These are phyloP conservation scores for Beta macrorhiza DNA, from an alignment of 179 eudicot genomes.

Conservation along the genomic window DNA sequence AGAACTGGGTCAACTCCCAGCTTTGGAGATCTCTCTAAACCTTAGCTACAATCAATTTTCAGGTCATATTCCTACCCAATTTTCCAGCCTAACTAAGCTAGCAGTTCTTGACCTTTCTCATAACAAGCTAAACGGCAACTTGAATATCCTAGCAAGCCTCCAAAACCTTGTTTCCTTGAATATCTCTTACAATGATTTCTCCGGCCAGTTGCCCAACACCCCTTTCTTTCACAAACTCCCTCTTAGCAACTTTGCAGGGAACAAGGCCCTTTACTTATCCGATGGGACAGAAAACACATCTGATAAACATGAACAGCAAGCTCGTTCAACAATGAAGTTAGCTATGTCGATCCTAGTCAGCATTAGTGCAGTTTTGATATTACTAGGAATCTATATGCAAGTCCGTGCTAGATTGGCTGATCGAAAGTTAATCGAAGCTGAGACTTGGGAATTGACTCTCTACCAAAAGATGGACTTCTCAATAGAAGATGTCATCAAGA, in stretches of 20 bases:
- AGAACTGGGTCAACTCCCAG: slow-evolving; percentile 72
- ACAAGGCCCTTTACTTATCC: slow-evolving; percentile 49
- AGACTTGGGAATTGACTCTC: slow-evolving; percentile 73
- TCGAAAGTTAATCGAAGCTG: slow-evolving; percentile 30
- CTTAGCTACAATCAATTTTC: slow-evolving; percentile 69
- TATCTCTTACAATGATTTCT: slow-evolving; percentile 75
- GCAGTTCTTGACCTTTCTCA: slow-evolving; percentile 82
- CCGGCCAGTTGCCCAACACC: slow-evolving; percentile 74
- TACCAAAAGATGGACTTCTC: slow-evolving; percentile 85
- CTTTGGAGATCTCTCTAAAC: slow-evolving; percentile 77
- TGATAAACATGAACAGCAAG: slow-evolving; percentile 31
- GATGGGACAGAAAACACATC: slow-evolving; percentile 40
- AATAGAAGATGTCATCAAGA: slow-evolving; percentile 58
- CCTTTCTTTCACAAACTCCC: slow-evolving; percentile 84
- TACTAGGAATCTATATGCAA: slow-evolving; percentile 63
- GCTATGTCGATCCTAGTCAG: slow-evolving; percentile 83
- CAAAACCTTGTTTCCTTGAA: slow-evolving; percentile 83
- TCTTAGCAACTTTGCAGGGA: slow-evolving; percentile 57
- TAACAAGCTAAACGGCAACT: slow-evolving; percentile 62
- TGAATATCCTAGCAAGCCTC: slow-evolving; percentile 49
- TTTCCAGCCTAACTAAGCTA: slow-evolving; percentile 55
- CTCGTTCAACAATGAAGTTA: slow-evolving; percentile 50
- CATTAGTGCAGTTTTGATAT: slow-evolving; percentile 57
- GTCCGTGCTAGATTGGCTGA: slow-evolving; percentile 44
- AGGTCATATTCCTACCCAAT: slow-evolving; percentile 66